Percentiles rank a stretch among this genome's conserved stretches.
Evolutionary conservation across 768 basidiomycete species (phyloP).

Genomic region (Lactarius pseudohatsudake): DNA sequence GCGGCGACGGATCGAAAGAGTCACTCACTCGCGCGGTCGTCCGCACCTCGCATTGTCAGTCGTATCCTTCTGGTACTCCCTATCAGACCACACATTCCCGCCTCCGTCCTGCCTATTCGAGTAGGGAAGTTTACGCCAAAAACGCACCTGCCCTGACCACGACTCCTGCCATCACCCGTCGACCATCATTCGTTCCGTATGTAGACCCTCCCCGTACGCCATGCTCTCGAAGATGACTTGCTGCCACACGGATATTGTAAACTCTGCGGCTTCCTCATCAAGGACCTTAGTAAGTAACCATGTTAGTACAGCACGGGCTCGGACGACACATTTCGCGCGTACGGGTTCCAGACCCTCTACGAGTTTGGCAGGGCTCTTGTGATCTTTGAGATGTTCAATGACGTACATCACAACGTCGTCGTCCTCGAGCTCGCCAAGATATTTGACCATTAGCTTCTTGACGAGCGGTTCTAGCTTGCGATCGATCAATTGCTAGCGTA

Average conservation of each 20-base stretch:
- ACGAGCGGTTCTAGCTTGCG: slow-evolving; percentile 85
- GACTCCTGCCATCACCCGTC: slow-evolving; percentile 44
- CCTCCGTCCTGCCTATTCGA: slow-evolving; percentile 8
- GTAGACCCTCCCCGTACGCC: slow-evolving; percentile 86
- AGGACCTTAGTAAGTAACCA: slow-evolving; percentile 58
- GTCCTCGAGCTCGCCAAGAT: slow-evolving; percentile 89
- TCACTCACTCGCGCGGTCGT: slow-evolving; percentile 26
- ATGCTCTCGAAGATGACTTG: slow-evolving; percentile 94
- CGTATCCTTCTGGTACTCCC: slow-evolving; percentile 11
- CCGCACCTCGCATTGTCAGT: slow-evolving; percentile 17
- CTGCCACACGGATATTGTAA: slow-evolving; percentile 81
- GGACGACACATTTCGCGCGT: slow-evolving; percentile 37
- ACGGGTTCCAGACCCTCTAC: slow-evolving; percentile 91
- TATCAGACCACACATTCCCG: slow-evolving; percentile 20
- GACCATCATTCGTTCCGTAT: slow-evolving; percentile 82
- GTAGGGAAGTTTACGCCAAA: slow-evolving; percentile 19
- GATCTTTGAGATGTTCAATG: slow-evolving; percentile 88
- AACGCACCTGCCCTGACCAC: slow-evolving; percentile 31
- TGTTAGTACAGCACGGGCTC: background rate
- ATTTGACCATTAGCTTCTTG: slow-evolving; percentile 79
- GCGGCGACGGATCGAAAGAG: slow-evolving; percentile 16
- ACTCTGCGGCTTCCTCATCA: slow-evolving; percentile 85
- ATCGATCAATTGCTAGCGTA: slow-evolving; percentile 67
- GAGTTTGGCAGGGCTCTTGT: slow-evolving; percentile 80
- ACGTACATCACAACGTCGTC: slow-evolving; percentile 94